Evolutionary conservation across 176 grass and related monocot species (phyloP), one percentile per base, ranked within the genome.

Genomic region (Carex pumila): DNA sequence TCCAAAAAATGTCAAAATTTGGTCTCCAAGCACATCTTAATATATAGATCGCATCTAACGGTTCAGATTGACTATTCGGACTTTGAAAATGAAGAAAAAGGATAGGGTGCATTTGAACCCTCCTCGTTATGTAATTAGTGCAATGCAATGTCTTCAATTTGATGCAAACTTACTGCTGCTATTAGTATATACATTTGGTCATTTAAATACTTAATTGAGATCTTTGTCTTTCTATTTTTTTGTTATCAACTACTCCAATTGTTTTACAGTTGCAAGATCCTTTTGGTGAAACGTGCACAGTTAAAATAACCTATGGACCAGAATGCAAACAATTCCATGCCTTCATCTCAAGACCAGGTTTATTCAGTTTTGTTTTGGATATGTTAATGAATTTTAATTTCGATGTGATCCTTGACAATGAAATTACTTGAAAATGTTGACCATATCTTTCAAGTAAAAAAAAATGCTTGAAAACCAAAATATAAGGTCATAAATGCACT

Each of bases 331-430:
- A 90, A 70, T 72, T 36, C 89, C 79, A 94, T 97, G 95, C 90
- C 92, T 36, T 93, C 95, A 21, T 80, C 92, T 59, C 87, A 97
- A 81, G 85, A 86, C 61, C 89, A 97, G 95, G 95, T 94, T 79
- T 79, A 88, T 85, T 80, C 11, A 29, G 53, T 57, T 67, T 15
- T 31, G 12, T 37, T 61, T 61, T 81, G 81, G 41, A 79, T 80
- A 70, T 58, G 12, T 67, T 54, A 7, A 75, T 10, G 21, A 50
- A n/a, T 66, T 39, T 22, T 83, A 41, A 53, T 37, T 47, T 25
- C 7, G 25, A 78, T 34, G 52, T 29, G 50, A 56, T 32, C 21
- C 22, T 57, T 18, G 49, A 17, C 6, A 36, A 78, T 32, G 14
- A n/a, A 30, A 32, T 78, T 78, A 78, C 29, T 56, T 32, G 29